Base-by-base conservation (phyloP, 176 grass and related monocot species). In the Oryza punctata region DNA sequence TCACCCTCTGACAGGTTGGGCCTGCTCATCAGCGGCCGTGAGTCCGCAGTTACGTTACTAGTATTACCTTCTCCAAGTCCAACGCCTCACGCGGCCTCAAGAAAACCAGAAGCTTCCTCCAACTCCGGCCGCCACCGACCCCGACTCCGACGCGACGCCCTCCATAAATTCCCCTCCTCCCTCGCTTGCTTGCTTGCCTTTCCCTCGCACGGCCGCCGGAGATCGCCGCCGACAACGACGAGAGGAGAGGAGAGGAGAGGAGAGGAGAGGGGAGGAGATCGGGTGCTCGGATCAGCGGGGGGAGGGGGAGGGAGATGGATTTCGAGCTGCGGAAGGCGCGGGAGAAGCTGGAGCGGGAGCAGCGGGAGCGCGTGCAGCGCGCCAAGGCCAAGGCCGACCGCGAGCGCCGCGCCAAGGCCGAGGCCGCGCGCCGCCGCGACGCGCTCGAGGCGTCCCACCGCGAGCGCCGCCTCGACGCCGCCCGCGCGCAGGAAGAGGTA, bases 301-400 rank as follows among this genome's bases (percentile, higher is more conserved):
- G 3, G 33, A 6, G 28, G 24, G 46, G 25, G 33, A 37, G 37
- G 37, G 37, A 8, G 37, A 99, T 99, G 96, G 93, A 99, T 81
- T 96, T 99, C 83, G 96, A 99, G 84, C 65, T 94, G 81, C 81
- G 91, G 24, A 78, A 37, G 35, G 96, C 86, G 38, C 69, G 91
- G 72, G 91, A 96, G 91, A 94, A 96, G 89, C 81, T 92, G 61
- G 89, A 96, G 85, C 84, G 91, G 44, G 92, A 99, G 85, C 88
- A 99, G 83, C 81, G 84, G 85, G 96, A 94, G 69, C 84, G 93
- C 35, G 87, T 87, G 91, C 89, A 83, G 83, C 82, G 91, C 28
- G 89, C 93, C 43, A 99, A 92, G 93, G 93, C 85, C 45, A 94
- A 92, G 80, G 47, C 85, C 27, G 96, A 96, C 12, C 86, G 85